Conservation (phyloP, 495 filamentous ascomycete species). For the Chlorociboria aeruginascens region DNA sequence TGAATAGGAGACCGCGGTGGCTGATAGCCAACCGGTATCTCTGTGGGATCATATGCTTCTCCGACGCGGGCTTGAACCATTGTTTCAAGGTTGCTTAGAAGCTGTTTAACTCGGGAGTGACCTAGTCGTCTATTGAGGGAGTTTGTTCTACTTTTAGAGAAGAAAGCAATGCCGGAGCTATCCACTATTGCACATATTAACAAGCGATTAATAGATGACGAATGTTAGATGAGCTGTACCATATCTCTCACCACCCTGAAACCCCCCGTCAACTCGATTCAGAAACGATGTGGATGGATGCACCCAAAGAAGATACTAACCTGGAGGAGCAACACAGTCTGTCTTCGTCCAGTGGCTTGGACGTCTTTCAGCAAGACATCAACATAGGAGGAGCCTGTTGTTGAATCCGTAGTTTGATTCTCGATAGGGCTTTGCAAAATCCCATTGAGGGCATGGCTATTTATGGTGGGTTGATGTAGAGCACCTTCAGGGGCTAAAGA, state of each 20-base stretch:
- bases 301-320: background rate
- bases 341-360: background rate
- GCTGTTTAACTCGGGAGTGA: conserved; percentile 19
- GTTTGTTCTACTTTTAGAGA: conserved; percentile 23
- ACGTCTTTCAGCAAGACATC: background rate
- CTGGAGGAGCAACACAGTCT: background rate
- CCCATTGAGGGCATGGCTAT: background rate
- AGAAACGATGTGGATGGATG: background rate
- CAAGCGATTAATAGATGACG: background rate
- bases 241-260: background rate
- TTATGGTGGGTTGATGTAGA: background rate
- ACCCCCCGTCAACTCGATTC: background rate
- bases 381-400: background rate
- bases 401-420: background rate
- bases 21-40: background rate
- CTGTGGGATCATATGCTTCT: background rate
- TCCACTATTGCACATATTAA: background rate
- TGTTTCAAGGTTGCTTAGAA: conserved; percentile 19
- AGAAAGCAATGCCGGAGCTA: conserved; percentile 24
- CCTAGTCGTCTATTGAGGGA: conserved; percentile 24
- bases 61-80: conserved; percentile 15
- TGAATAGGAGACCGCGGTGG: background rate
- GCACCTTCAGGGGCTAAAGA: background rate
- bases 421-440: background rate
- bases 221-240: background rate